Evolutionary conservation across 2,329 filamentous ascomycete genomes (phyloP).

Genomic region (Ascochyta clinopodiicola): DNA sequence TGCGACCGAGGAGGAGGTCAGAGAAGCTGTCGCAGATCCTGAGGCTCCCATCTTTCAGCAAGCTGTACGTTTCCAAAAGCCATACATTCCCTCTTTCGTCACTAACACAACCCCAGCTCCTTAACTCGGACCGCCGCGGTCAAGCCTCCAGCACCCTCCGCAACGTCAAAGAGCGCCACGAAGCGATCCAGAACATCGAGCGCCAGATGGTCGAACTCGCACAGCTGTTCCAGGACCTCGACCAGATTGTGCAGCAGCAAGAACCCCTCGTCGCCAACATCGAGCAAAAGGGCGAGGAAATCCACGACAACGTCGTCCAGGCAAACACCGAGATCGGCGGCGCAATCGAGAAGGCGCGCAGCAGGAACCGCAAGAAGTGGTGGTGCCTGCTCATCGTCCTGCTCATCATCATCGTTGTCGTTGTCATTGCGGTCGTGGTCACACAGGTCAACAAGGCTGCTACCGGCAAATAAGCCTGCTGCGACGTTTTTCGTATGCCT

Average conservation of each 20-base stretch:
- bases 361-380: slow-evolving; percentile 87
- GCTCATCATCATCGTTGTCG: slow-evolving; percentile 47
- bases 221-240: slow-evolving; percentile 88
- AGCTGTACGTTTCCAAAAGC: slow-evolving; percentile 57
- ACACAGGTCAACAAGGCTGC: slow-evolving; percentile 35
- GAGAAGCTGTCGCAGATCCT: slow-evolving; percentile 75
- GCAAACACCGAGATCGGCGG: slow-evolving; percentile 82
- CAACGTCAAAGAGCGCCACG: slow-evolving; percentile 82
- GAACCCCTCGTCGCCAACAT: slow-evolving; percentile 81
- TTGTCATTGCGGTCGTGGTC: slow-evolving; percentile 49
- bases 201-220: slow-evolving; percentile 85
- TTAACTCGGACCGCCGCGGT: slow-evolving; percentile 80
- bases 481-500: neutral
- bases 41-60: slow-evolving; percentile 86
- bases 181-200: slow-evolving; percentile 90
- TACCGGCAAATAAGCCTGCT: slow-evolving; percentile 12
- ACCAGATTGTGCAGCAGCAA: slow-evolving; percentile 84
- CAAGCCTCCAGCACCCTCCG: slow-evolving; percentile 80
- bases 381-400: slow-evolving; percentile 79
- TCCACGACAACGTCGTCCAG: slow-evolving; percentile 81
- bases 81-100: neutral
- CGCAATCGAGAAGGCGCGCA: slow-evolving; percentile 80
- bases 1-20: slow-evolving; percentile 78
- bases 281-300: slow-evolving; percentile 85
- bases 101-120: slow-evolving; percentile 58